Conservation (phyloP, 2,329 filamentous ascomycete genomes). For the Sporothrix pseudoabietina region DNA sequence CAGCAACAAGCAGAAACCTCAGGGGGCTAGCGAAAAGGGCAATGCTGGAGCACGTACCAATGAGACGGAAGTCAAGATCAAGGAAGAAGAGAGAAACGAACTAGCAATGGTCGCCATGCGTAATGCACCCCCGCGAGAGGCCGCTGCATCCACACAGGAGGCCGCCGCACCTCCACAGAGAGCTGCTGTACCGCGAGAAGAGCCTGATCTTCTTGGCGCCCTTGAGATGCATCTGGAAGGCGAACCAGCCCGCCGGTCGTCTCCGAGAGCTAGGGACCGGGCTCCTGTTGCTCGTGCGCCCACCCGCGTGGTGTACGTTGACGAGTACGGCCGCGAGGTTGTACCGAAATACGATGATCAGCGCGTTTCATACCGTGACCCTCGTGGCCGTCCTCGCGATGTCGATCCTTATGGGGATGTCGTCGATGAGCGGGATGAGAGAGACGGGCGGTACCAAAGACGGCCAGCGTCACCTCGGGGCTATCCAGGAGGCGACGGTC, state of each 20-base stretch:
- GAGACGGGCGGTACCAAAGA: background rate
- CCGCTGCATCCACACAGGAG: background rate
- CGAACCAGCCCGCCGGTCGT: background rate
- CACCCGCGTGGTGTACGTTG: constrained; percentile 28
- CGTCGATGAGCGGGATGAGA: background rate
- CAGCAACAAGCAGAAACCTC: background rate
- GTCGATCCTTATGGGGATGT: background rate
- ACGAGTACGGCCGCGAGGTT: constrained; percentile 30
- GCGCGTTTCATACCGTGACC: background rate
- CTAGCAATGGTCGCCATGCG: background rate
- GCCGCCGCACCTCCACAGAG: background rate
- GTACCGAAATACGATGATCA: background rate
- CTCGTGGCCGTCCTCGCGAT: background rate
- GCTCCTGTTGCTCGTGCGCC: background rate
- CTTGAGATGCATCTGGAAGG: constrained; percentile 38
- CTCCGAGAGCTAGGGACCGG: background rate
- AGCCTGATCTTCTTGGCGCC: constrained; percentile 35
- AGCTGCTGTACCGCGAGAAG: constrained; percentile 19
- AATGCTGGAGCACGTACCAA: background rate
- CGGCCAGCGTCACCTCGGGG: background rate
- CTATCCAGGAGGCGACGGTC: background rate
- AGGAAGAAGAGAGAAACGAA: background rate
- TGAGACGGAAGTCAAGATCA: background rate
- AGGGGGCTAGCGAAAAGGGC: background rate
- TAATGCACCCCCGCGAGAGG: background rate